Base-by-base conservation (phyloP, 192 early-diverging fungal genomes). In the Podila epigama region DNA sequence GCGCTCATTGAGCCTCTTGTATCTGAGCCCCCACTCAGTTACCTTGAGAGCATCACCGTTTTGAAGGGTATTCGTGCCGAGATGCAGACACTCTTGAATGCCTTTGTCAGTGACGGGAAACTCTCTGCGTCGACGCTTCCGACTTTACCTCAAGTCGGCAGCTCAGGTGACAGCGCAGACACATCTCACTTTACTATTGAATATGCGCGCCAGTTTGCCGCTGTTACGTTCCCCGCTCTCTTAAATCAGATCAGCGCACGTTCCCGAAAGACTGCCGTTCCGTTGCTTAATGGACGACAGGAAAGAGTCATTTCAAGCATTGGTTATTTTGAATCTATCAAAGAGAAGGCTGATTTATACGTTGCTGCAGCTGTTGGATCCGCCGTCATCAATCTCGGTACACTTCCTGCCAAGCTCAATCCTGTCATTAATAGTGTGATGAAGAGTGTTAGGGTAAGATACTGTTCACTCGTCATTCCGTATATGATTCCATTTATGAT, bases 341-440 rank as follows among this genome's bases (percentile, higher is more conserved):
- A 89, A 51, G 78, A 89, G 39, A 86, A 88, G 51, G 79, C 85
- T 37, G 91, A 94, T 58, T 81, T 89, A 0, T 85, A 89, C 54
- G 89, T 92, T n/a, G 77, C 83, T 50, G 91, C 93, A 0, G 86
- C 88, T 20, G 81, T 90, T 28, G 92, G 96, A n/a, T 86, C 90
- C 0, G 94, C 96, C 2, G 84, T 96, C 3, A 90, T 97, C 0
- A 87, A 88, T 9, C 63, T 97, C 31, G 93, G 92, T 5, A 81
- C 64, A 2, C 81, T 98, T 13, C 96, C 98, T 8, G 58, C 81
- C 0, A 96, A 94, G 71, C 84, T 97, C 9, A 96, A 93, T 63
- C 87, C 90, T 0, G 80, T 99, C 10, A 89, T 98, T 51, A 89
- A 95, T 27, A 81, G 91, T 51, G 78, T 99, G 31, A 98, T 97